Evolutionary conservation across 2,329 filamentous ascomycete genomes (phyloP), one percentile per base, ranked within the genome.

Genomic region (Xylaria sp.): DNA sequence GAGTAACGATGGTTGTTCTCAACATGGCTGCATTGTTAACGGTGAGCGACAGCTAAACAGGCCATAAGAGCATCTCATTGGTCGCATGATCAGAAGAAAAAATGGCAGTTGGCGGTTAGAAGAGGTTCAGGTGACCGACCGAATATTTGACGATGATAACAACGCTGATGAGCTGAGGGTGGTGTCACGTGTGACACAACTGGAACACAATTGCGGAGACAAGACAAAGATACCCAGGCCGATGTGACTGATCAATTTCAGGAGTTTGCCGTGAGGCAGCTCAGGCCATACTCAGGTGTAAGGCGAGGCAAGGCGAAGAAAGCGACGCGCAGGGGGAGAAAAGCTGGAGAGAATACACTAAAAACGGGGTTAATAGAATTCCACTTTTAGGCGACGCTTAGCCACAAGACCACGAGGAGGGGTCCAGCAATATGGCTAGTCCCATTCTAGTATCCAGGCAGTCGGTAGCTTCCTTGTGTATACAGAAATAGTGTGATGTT

Each of bases 81-180:
- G 64, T 62, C 61, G 58, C 64, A 54, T 55, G 64, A 65, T 48
- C 20, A 52, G 36, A n/a, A 49, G 18, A 41, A 48, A 51, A 33
- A 66, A 63, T 46, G 12, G 52, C 31, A 10, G 52, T 55, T 33
- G 52, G 28, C 31, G 18, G 59, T 55, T 54, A 49, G 20, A 25
- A 60, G 60, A 54, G 18, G 31, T 43, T 69, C 69, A 69, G 57
- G 67, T 71, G 69, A 69, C 61, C 25, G 69, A 69, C 61, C 25
- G 1, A 8, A 43, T n/a, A 46, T 46, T 46, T 7, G 6, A 18
- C n/a, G 41, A 7, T 46, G 41, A 18, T 15, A 46, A n/a, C 15
- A 15, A 46, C 18, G 41, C 18, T 9, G 39, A 60, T 66, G 62
- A 66, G 59, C 68, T 68, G 68, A 70, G 46, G 52, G 56, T 60